Base-by-base conservation (phyloP, 2,329 filamentous ascomycete genomes). In the Aspergillus floridensis region DNA sequence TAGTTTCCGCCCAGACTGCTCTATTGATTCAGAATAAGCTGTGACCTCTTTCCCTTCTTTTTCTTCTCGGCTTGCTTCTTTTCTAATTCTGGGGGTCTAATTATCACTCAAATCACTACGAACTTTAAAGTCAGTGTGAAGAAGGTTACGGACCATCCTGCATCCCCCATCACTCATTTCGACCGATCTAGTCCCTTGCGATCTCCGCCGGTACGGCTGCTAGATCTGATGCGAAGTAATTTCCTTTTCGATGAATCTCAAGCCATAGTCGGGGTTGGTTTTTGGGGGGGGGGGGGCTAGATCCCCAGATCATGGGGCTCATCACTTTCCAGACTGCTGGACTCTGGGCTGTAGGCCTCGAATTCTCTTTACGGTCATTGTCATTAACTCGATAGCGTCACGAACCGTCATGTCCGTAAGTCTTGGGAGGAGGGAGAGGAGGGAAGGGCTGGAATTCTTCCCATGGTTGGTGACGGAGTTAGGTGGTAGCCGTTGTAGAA, bases 321-420 rank as follows among this genome's bases (percentile, higher is more conserved):
- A 48, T 29, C 53, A 16, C 29, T 26, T 48, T 21, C 41, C 53
- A 48, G 46, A 29, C 41, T 22, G 22, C 22, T 22, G 22, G 22
- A 22, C 22, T 22, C 22, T 22, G 22, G 22, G 22, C 22, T 22
- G 22, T 22, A 22, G 22, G 22, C 41, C 16, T 14, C 12, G 16
- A n/a, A 24, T n/a, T 55, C 32, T 48, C 26, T 48, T n/a, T 55
- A 48, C 31, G 32, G 32, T 24, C 41, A 11, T 19, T 31, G 32
- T 22, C 31, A n/a, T 48, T n/a, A 7, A 56, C 52, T 58, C 59
- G 47, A 61, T 54, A 63, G 61, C 61, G 61, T 63, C 61, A 63
- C 61, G 59, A 59, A 38, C 48, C 46, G 47, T 29, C 51, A 35
- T 26, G 21, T 52, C 31, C 14, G 32, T 35, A n/a, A 44, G 16